Percentiles rank a stretch among this genome's conserved stretches.
phyloP scores from a whole-genome alignment of 2,329 filamentous ascomycete species.

The Penicillium corylophilum region DNA sequence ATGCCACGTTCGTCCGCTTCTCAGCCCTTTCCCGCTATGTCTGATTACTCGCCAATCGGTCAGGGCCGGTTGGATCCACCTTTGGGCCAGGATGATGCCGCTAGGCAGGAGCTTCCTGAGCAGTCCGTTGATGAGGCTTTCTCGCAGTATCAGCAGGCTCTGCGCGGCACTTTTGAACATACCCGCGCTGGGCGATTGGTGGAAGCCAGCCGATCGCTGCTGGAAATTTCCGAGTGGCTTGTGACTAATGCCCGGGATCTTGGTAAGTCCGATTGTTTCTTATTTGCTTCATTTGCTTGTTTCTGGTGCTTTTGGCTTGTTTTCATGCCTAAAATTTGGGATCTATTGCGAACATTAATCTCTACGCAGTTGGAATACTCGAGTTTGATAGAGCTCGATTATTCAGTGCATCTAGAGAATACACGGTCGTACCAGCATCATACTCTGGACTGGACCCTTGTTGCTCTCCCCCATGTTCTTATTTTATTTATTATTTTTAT shows the following conservation, averaged over 20 bases:
- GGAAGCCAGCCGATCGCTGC: conserved; percentile 58
- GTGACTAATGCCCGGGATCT: conserved; percentile 64
- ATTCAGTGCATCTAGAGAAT: not conserved
- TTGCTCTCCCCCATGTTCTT: not conserved
- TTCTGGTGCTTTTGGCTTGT: not conserved
- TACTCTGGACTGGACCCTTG: conserved; percentile 14
- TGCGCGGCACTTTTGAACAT: conserved; percentile 68
- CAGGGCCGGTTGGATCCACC: conserved; percentile 35
- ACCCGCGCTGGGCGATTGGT: conserved; percentile 62
- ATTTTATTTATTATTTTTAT: not conserved
- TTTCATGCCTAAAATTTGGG: not conserved
- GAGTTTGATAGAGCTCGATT: not conserved
- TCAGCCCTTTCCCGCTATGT: conserved; percentile 55
- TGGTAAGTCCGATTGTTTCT: conserved; percentile 53
- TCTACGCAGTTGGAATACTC: not conserved
- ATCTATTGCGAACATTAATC: not conserved
- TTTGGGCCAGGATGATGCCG: conserved; percentile 2
- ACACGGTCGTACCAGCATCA: conserved; percentile 12
- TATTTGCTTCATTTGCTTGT: conserved; percentile 22
- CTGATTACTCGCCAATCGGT: conserved; percentile 44
- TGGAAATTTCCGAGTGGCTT: conserved; percentile 66
- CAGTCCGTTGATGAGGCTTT: conserved; percentile 66
- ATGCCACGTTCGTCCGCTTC: conserved; percentile 51
- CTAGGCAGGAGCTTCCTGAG: conserved; percentile 34
- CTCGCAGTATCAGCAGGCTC: conserved; percentile 56